Base-by-base conservation (phyloP, 306 rosid species). In the Ziziphus jujuba region DNA sequence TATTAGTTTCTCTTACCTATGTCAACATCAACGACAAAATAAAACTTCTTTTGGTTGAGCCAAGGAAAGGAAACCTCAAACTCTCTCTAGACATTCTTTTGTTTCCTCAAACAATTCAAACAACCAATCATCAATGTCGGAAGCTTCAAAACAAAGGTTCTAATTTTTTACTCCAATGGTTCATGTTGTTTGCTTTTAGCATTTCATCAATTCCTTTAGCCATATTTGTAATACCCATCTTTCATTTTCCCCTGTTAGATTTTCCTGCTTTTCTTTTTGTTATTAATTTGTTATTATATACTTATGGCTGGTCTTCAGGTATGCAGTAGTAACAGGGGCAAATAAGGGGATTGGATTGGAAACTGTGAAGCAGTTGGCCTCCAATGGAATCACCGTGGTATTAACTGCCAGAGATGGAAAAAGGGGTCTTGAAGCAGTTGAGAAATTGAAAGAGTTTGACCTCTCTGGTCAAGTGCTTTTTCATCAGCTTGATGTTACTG, bases 251-350 rank as follows among this genome's bases (percentile, higher is more conserved):
- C 15, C 31, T 56, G 11, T 12, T n/a, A n/a, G n/a, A n/a, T n/a
- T n/a, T n/a, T n/a, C n/a, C n/a, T n/a, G n/a, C n/a, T n/a, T n/a
- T n/a, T n/a, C n/a, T 1, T 24, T 16, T 4, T 13, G 4, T 6
- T 28, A 0, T 11, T 17, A 0, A 16, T 7, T 3, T 25, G 17
- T 56, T 34, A 9, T 31, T 59, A 0, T 31, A n/a, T n/a, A n/a
- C n/a, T 7, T 58, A 20, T 38, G 12, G 10, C 5, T 9, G 3
- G n/a, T n/a, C n/a, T n/a, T 20, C 61, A 70, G 63, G 50, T 40
- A 34, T 34, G 74, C 77, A 11, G 80, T 83, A 22, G 83, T 80
- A 0, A 84, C 88, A 3, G 79, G 79, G 5, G 67, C 69, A 58
- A 73, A 79, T 50, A 70, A 74, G n/a, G 83, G 76, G 4, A 70